Evolutionary conservation across 2,329 filamentous ascomycete species (phyloP).

Genomic region (Colletotrichum truncatum): DNA sequence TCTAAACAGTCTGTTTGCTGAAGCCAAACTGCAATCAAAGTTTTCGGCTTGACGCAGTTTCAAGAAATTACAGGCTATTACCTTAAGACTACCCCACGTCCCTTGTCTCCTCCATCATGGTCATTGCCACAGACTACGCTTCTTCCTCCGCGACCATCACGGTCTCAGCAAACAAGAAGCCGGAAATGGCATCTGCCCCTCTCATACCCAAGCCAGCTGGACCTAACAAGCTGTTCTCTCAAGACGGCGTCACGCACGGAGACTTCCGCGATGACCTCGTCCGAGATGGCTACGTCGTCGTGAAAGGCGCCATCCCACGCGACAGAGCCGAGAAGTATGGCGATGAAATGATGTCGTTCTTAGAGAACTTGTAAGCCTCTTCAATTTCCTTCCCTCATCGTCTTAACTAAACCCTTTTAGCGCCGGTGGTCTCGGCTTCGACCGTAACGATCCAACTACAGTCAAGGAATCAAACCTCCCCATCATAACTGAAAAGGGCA

Average conservation of each 20-base stretch:
- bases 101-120: neutral
- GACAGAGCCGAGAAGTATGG: neutral
- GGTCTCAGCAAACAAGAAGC: neutral
- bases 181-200: neutral
- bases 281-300: neutral
- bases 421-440: slow-evolving; percentile 27
- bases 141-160: neutral
- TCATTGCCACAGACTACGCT: slow-evolving; percentile 1
- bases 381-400: neutral
- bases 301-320: slow-evolving; percentile 5
- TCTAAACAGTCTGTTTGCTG: neutral
- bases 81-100: neutral
- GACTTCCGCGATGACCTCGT: slow-evolving; percentile 10
- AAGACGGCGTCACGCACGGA: neutral
- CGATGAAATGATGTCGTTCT: slow-evolving; percentile 6
- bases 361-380: neutral
- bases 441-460: slow-evolving; percentile 49
- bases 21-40: no score
- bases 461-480: slow-evolving; percentile 38
- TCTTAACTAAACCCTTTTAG: neutral
- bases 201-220: neutral
- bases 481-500: slow-evolving; percentile 20
- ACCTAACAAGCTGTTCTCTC: neutral
- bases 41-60: no score
- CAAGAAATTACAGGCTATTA: no score